Percentiles rank a stretch among this genome's conserved stretches.
phyloP scores from a whole-genome alignment of 805 yeast species.

The Candida pseudofarinosa region DNA sequence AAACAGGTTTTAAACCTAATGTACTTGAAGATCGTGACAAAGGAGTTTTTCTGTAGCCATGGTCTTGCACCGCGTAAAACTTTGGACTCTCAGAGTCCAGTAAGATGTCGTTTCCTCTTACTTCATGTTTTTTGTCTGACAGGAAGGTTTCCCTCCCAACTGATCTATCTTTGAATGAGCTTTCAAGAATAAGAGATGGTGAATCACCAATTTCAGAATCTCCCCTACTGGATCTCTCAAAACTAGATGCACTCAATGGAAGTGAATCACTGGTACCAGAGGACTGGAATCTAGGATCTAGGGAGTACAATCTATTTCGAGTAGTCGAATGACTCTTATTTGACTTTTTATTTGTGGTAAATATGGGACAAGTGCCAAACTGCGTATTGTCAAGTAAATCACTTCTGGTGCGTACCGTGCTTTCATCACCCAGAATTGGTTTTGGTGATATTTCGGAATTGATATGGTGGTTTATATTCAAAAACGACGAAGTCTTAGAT shows the following conservation, averaged over 20 bases:
- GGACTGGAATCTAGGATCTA: slow-evolving; percentile 11
- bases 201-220: neutral
- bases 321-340: neutral
- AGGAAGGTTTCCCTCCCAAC: neutral
- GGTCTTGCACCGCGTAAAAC: neutral
- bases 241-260: neutral
- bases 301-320: slow-evolving; percentile 3
- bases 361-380: neutral
- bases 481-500: slow-evolving; percentile 23
- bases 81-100: neutral
- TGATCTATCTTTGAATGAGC: neutral
- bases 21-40: neutral
- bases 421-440: slow-evolving; percentile 1
- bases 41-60: neutral
- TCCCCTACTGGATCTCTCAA: neutral
- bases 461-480: slow-evolving; percentile 12
- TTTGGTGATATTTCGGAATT: neutral
- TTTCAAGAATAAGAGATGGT: neutral
- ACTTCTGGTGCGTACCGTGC: neutral
- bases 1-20: neutral
- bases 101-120: neutral
- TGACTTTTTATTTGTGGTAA: neutral
- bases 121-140: neutral
- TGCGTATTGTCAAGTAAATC: neutral
- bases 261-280: neutral